These are phyloP conservation scores for Coprinopsis strossmayeri DNA, from an alignment of 768 basidiomycete species.

Conservation along the genomic window DNA sequence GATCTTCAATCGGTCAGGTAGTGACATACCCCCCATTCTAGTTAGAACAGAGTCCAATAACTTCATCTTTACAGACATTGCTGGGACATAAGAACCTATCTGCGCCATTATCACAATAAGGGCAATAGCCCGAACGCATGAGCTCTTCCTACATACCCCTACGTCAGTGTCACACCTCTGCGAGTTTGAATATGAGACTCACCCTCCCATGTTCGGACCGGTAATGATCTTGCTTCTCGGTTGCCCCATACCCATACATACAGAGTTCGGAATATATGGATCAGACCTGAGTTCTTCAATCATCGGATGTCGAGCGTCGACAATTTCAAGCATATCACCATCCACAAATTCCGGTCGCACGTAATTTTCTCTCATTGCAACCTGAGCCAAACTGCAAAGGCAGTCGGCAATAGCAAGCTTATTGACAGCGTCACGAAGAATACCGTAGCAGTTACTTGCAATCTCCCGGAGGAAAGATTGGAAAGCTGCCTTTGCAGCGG, in stretches of 20 bases:
- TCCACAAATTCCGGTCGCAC: constrained; percentile 71
- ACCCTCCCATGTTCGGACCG: constrained; percentile 83
- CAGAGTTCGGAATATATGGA: constrained; percentile 82
- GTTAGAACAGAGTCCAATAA: constrained; percentile 82
- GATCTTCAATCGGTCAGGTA: neutral
- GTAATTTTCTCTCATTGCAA: constrained; percentile 72
- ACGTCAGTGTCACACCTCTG: constrained; percentile 1
- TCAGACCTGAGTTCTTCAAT: constrained; percentile 71
- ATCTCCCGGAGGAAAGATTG: constrained; percentile 66
- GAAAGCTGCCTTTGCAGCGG: constrained; percentile 62
- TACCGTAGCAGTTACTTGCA: constrained; percentile 54
- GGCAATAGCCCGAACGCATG: constrained; percentile 72
- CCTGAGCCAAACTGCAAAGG: constrained; percentile 74
- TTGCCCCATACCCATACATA: constrained; percentile 52
- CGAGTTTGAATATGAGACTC: constrained; percentile 12
- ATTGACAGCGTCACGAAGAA: constrained; percentile 70
- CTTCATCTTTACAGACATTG: constrained; percentile 63
- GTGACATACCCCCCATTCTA: constrained; percentile 73
- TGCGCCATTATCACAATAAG: constrained; percentile 80
- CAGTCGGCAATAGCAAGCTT: constrained; percentile 85
- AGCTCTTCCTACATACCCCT: constrained; percentile 61
- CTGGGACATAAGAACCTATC: constrained; percentile 92
- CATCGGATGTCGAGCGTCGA: constrained; percentile 90
- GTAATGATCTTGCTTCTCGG: constrained; percentile 67
- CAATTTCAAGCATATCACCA: constrained; percentile 62